A percentile compares a stretch with the other conserved stretches of the same genome.
phyloP scores from a whole-genome alignment of 805 yeast genomes.

The Phaffomyces thermotolerans region DNA sequence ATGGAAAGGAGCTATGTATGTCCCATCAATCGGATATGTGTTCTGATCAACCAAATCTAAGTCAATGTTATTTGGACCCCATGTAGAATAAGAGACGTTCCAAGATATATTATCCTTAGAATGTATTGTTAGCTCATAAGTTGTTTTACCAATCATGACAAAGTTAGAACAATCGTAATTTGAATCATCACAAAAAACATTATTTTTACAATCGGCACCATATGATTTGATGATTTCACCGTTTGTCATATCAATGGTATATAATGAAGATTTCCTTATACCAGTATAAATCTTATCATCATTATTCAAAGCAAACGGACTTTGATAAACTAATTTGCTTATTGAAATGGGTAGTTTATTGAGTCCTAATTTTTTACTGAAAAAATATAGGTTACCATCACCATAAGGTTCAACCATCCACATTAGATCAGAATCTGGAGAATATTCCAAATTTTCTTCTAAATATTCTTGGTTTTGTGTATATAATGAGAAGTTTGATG shows the following conservation, averaged over 20 bases:
- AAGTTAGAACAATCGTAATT: constrained; percentile 27
- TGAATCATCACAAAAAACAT: constrained; percentile 3
- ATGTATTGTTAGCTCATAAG: constrained; percentile 69
- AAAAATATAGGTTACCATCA: constrained; percentile 79
- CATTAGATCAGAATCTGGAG: constrained; percentile 31
- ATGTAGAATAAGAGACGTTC: constrained; percentile 79
- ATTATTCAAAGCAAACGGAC: constrained; percentile 71
- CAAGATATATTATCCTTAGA: constrained; percentile 64
- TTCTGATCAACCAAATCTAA: constrained; percentile 40
- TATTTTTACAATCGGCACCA: constrained; percentile 36
- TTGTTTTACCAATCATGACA: constrained; percentile 62
- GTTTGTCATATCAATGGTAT: constrained; percentile 61
- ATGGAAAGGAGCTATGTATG: constrained; percentile 78
- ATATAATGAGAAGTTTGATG: constrained; percentile 16
- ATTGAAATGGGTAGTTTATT: constrained; percentile 79
- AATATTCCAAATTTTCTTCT: neutral
- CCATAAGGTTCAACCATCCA: constrained; percentile 91
- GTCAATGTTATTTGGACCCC: constrained; percentile 91
- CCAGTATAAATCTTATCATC: constrained; percentile 88
- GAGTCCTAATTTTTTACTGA: constrained; percentile 65
- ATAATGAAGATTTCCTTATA: constrained; percentile 64
- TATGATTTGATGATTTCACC: constrained; percentile 69
- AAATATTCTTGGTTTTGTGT: constrained; percentile 3
- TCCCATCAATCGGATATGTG: constrained; percentile 55
- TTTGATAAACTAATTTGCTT: constrained; percentile 65